Evolutionary conservation across 2,329 filamentous ascomycete species (phyloP).

Genomic region (Gnomoniopsis sp.): DNA sequence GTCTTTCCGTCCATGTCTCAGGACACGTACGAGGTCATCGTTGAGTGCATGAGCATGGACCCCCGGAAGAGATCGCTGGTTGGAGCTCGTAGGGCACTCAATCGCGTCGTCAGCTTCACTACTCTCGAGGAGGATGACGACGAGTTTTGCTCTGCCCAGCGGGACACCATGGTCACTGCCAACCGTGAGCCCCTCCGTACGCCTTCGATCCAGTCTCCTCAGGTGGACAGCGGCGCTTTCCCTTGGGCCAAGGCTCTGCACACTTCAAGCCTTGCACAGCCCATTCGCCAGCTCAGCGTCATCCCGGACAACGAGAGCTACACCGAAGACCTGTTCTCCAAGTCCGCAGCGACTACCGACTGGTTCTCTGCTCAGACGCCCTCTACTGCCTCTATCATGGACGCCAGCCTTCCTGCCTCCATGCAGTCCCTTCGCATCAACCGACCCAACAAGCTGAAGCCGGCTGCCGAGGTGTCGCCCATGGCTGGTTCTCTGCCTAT

Average conservation of each 20-base stretch:
- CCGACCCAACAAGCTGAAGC: constrained; percentile 41
- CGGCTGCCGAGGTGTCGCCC: constrained; percentile 51
- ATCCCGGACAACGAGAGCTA: constrained; percentile 81
- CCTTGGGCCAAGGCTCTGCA: constrained; percentile 93
- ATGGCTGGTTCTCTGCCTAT: constrained; percentile 73
- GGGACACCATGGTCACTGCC: constrained; percentile 73
- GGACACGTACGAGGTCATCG: constrained; percentile 92
- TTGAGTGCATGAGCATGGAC: constrained; percentile 86
- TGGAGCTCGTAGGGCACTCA: constrained; percentile 73
- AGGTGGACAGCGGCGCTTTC: constrained; percentile 78
- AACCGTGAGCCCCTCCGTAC: constrained; percentile 95
- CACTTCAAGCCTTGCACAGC: constrained; percentile 61
- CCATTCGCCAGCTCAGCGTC: constrained; percentile 78
- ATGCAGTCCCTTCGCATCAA: constrained; percentile 69
- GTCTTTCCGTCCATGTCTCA: constrained; percentile 98
- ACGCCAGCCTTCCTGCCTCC: constrained; percentile 77
- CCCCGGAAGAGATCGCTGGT: constrained; percentile 81
- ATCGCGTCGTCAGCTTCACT: constrained; percentile 84
- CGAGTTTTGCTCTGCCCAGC: constrained; percentile 86
- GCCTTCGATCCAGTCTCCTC: constrained; percentile 87
- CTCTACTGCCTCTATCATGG: constrained; percentile 78
- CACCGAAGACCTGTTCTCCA: constrained; percentile 80
- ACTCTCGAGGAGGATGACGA: constrained; percentile 87
- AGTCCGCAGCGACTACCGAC: constrained; percentile 64
- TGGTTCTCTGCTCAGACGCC: constrained; percentile 79